Base-by-base conservation (phyloP, 2,329 filamentous ascomycete species). In the Monosporascus sp. region DNA sequence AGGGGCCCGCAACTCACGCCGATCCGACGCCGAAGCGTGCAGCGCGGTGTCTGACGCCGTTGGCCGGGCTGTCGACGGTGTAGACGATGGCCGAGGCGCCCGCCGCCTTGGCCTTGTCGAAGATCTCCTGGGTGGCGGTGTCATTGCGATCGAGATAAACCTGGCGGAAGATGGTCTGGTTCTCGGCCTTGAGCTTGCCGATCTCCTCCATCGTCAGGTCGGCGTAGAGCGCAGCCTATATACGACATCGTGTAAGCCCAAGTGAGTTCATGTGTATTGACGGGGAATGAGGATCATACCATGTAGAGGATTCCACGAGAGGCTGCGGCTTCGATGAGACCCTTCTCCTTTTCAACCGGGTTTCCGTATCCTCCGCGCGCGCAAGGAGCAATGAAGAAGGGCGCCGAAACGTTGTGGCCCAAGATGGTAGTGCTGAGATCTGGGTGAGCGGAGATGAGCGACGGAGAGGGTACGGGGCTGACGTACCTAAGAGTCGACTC, bases 341-440 rank as follows among this genome's bases (percentile, higher is more conserved):
- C 73, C 22, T 68, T 54, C 60, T 77, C 74, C 24, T 58, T 72
- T 6, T 69, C 53, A 3, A 44, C 63, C 0, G 60, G 57, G 50
- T 74, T 62, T 1, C 67, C 73, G 49, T 71, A 72, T 11, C 63
- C 70, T 20, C 66, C 72, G 28, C 68, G 66, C 40, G 71, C 68
- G 7, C 67, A 68, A 1, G 74, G 74, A 11, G 67, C 65, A 52
- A 76, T 75, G 60, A 76, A 76, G 64, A 76, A 72, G 0, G 74
- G 73, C 1, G 68, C 70, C 0, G 67, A 70, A 55, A 74, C 71
- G 60, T 74, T 73, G 60, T 74, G 60, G n/a, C 73, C 73, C 17
- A 76, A 60, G n/a, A 76, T 69, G 1, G 68, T 72, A 3, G 71
- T 74, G 3, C 69, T 67, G 48, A 48, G 28, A 17, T 35, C 18